phyloP scores from a whole-genome alignment of 805 yeast species.

The Candida loeiensis region DNA sequence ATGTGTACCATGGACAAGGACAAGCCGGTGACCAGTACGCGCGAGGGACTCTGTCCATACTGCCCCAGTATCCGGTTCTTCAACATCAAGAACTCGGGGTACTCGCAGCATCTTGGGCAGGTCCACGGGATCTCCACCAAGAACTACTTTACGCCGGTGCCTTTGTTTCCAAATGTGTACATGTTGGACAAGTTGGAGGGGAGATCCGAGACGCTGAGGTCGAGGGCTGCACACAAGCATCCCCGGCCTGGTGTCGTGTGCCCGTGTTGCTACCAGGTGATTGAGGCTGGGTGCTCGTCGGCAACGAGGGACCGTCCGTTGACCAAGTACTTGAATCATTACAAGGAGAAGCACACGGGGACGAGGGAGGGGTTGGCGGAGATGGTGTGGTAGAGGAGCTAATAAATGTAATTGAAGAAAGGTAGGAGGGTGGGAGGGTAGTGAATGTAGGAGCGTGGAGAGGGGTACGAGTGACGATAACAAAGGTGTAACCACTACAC shows the following conservation, averaged over 20 bases:
- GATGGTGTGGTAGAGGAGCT: neutral
- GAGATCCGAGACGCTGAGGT: constrained; percentile 12
- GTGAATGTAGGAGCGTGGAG: neutral
- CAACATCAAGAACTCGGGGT: constrained; percentile 30
- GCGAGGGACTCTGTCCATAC: constrained; percentile 35
- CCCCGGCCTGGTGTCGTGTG: constrained; percentile 26
- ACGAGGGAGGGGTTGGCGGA: constrained; percentile 1
- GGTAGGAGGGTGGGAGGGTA: too few relatives aligned
- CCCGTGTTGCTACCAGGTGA: constrained; percentile 25
- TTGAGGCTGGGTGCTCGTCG: constrained; percentile 20
- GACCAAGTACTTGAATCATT: constrained; percentile 12
- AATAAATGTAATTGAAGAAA: neutral
- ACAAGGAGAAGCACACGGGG: constrained; percentile 9
- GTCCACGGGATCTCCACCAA: constrained; percentile 32
- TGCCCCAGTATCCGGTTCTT: constrained; percentile 28
- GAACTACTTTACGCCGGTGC: constrained; percentile 29
- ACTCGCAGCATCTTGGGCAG: constrained; percentile 33
- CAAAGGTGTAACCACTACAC: too few relatives aligned
- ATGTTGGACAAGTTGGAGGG: constrained; percentile 16
- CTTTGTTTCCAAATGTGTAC: constrained; percentile 21
- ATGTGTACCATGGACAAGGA: constrained; percentile 1
- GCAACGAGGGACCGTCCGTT: constrained; percentile 14
- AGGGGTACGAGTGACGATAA: too few relatives aligned
- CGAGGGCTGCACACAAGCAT: constrained; percentile 19
- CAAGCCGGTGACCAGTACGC: constrained; percentile 13